Base-by-base conservation (phyloP, 768 basidiomycete genomes). In the Amanita fuliginea region DNA sequence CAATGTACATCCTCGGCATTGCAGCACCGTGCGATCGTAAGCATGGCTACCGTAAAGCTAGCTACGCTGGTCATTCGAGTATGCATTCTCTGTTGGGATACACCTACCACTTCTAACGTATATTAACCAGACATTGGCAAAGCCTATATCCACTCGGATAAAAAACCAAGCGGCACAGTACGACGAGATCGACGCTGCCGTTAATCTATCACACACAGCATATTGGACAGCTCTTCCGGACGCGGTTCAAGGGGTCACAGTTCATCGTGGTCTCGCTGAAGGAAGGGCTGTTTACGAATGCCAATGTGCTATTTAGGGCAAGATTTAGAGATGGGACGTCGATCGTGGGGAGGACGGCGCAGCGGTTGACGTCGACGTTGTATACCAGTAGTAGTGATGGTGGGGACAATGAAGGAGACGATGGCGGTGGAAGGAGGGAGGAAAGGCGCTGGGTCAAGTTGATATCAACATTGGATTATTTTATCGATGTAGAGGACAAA, bases 181-280 rank as follows among this genome's bases (percentile, higher is more conserved):
- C 7, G 96, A 99, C 67, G 96, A 99, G 67, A 95, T 99, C 54
- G 96, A 98, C 64, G 94, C 96, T 0, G 95, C 95, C 6, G 76
- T 98, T 21, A 95, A 99, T 66, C 70, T 98, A 10, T 94, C 92
- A 95, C 57, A 95, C 91, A 1, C 93, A 98, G 59, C 91, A 99
- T 64, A 97, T 99, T 52, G 96, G 95, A 26, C 90, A 92, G 56
- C 78, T 98, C n/a, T 98, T 99, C 80, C 78, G 86, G 36, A 95
- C 86, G 43, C 81, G 96, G 14, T 99, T 99, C 77, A 94, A 92
- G 67, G 95, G 95, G 36, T 87, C 86, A 13, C 96, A 99, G 63
- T 99, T 97, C 68, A 96, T 98, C 59, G 96, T 98, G 44, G 95
- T 98, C 51, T 90, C 86, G 16, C 71, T 98, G 49, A 98, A 98